Conservation (phyloP, 1,284 basidiomycete species). For the Phylloporus sp. region DNA sequence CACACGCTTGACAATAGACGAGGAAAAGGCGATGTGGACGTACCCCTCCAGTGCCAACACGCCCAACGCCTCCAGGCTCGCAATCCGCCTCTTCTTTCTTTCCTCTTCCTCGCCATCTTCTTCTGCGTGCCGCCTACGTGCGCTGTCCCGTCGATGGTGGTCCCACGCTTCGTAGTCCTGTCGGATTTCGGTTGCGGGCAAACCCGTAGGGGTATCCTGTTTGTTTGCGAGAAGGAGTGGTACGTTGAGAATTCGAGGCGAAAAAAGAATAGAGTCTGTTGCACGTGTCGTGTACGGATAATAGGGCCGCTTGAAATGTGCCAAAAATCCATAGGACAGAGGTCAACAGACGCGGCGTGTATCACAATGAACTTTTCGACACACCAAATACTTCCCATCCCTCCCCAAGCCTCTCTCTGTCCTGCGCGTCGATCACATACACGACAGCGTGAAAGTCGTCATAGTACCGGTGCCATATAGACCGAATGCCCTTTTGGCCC, state of each 20-base stretch:
- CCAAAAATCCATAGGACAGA: background rate
- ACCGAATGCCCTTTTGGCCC: slow-evolving; percentile 88
- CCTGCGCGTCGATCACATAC: slow-evolving; percentile 89
- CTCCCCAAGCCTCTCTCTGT: slow-evolving; percentile 83
- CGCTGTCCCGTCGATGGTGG: slow-evolving; percentile 71
- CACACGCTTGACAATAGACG: background rate
- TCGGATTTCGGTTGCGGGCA: slow-evolving; percentile 88
- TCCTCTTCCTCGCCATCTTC: slow-evolving; percentile 50
- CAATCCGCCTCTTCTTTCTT: slow-evolving; percentile 66
- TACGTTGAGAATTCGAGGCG: slow-evolving; percentile 85
- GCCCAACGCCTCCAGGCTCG: slow-evolving; percentile 90
- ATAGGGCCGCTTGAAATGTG: background rate
- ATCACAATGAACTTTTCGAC: slow-evolving; percentile 29
- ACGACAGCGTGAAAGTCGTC: slow-evolving; percentile 94
- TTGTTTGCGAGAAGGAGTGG: slow-evolving; percentile 93
- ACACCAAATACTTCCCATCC: slow-evolving; percentile 95
- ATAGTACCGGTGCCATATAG: slow-evolving; percentile 93
- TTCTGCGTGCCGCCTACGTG: slow-evolving; percentile 55
- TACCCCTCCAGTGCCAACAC: slow-evolving; percentile 89
- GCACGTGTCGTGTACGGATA: background rate
- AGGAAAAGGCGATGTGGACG: slow-evolving; percentile 31
- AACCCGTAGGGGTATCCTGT: slow-evolving; percentile 78
- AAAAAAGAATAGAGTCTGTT: slow-evolving; percentile 81
- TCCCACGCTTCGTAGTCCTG: slow-evolving; percentile 91
- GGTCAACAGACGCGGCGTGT: slow-evolving; percentile 20